Evolutionary conservation across 192 early-diverging fungal species (phyloP), one percentile per base, ranked within the genome.

Genomic region (Gamsiella multidivaricata): DNA sequence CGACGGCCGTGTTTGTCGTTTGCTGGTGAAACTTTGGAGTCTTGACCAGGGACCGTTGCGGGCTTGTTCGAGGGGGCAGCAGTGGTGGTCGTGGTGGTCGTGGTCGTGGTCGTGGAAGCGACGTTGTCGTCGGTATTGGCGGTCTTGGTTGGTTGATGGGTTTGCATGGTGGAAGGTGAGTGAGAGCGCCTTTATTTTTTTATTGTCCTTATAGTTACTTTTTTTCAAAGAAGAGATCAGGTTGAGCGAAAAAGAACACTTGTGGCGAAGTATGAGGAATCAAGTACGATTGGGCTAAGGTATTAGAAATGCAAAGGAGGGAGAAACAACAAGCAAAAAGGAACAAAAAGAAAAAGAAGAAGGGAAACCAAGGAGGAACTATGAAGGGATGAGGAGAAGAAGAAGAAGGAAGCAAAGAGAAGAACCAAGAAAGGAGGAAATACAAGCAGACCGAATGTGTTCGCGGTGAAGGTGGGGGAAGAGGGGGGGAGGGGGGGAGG

Each of bases 101-200:
- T n/a, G n/a, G n/a, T n/a, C n/a, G n/a, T n/a, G n/a, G n/a, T n/a
- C n/a, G 36, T 28, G 10, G 49, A 36, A 11, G 50, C 15, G 23
- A 42, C 14, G 42, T 20, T 55, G 34, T 51, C 32, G 33, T 69
- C 57, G 56, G 31, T 36, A 31, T 36, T 39, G 39, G 37, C 17
- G 18, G n/a, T n/a, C 46, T 60, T 69, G 52, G 54, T 43, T 60
- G 67, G 11, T 69, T 69, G 67, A 34, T 51, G 67, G 11, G 20
- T 22, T 9, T 53, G 36, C 46, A 53, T 69, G 52, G n/a, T 57
- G 41, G 32, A 42, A 33, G 39, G 18, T 39, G 12, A 39, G 12
- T 39, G 37, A 39, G 10, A 26, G 34, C 23, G 29, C 42, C 45
- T 61, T 39, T 5, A 9, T 39, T 39, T 39, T 39, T 39, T 39